Conservation (phyloP, 108 stramenopile species). For the Discostella pseudostelligera region DNA sequence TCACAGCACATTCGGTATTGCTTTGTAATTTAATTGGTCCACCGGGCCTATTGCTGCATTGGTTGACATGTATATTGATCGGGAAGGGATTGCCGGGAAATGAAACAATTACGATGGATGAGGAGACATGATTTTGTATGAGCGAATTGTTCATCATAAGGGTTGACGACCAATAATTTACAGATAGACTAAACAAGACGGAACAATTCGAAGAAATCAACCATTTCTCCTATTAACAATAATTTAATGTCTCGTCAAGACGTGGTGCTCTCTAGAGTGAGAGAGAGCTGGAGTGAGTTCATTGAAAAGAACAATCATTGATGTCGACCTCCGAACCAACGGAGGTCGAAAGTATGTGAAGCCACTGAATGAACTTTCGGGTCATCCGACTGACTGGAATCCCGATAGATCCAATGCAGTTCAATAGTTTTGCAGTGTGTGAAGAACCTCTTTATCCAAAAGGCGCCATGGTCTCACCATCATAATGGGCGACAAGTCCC, state of each 20-base stretch:
- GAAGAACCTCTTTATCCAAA: background rate
- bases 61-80: slow-evolving; percentile 64
- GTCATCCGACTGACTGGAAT: no score
- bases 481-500: slow-evolving; percentile 69
- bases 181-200: no score
- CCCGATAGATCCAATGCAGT: no score
- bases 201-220: slow-evolving; percentile 3
- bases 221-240: slow-evolving; percentile 5
- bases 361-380: no score
- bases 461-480: slow-evolving; percentile 76
- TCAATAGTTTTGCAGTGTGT: no score
- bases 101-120: slow-evolving; percentile 45
- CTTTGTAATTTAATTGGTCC: slow-evolving; percentile 89
- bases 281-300: no score
- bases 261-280: background rate
- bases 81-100: slow-evolving; percentile 60
- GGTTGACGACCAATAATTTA: no score
- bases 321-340: no score
- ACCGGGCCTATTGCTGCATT: slow-evolving; percentile 83
- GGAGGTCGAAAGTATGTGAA: no score
- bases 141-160: no score
- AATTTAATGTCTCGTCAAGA: background rate
- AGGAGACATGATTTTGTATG: no score
- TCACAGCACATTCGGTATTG: slow-evolving; percentile 79
- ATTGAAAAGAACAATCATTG: no score